Percentiles rank a stretch among this genome's conserved stretches.
Conservation (phyloP, 345 rosid genomes). For the Citrus reticulata region DNA sequence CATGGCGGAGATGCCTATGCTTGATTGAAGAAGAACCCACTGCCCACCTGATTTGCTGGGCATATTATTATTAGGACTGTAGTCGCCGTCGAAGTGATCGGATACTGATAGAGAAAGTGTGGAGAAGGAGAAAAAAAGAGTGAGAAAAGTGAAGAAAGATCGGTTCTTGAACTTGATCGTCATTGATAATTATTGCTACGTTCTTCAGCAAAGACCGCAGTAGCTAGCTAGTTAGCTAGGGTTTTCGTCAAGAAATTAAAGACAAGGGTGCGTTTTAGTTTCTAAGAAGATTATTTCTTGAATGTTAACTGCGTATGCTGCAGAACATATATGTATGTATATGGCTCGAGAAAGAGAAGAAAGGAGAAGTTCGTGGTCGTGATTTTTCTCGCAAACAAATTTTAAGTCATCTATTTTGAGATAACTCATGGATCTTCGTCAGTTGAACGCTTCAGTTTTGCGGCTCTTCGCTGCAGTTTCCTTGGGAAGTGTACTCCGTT, state of each 20-base stretch:
- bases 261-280: too few species aligned
- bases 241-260: not conserved
- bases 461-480: not conserved
- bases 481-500: not conserved
- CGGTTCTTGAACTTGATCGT: slow-evolving; percentile 38
- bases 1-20: slow-evolving; percentile 86
- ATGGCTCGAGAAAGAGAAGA: too few species aligned
- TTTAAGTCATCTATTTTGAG: not conserved
- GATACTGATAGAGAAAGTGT: not conserved
- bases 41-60: slow-evolving; percentile 22
- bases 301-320: too few species aligned
- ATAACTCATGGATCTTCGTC: not conserved
- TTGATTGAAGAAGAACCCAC: slow-evolving; percentile 47
- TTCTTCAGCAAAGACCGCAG: not conserved
- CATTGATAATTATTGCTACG: slow-evolving; percentile 12
- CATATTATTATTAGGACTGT: not conserved
- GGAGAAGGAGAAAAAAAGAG: not conserved
- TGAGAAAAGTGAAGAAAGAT: slow-evolving; percentile 10
- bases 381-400: not conserved
- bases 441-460: not conserved
- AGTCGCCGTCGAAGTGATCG: not conserved
- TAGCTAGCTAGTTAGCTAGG: not conserved
- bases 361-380: too few species aligned
- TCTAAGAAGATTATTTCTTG: too few species aligned
- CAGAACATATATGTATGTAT: too few species aligned